Evolutionary conservation across 331 rosid species (phyloP), one percentile per base, ranked within the genome.

Genomic region (Telfairia occidentalis): DNA sequence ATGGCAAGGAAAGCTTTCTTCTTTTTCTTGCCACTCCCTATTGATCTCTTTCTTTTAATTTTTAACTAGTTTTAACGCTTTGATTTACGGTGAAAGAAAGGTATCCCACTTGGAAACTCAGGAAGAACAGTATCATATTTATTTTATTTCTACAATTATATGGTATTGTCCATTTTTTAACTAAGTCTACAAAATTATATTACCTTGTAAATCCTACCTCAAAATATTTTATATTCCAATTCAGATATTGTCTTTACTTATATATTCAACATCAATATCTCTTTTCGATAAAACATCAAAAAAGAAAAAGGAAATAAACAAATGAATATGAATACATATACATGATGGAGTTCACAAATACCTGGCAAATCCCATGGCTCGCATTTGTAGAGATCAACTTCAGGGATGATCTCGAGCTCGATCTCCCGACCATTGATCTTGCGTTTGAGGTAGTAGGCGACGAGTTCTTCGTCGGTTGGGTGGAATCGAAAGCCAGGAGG

Each of bases 331-430:
- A n/a, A n/a, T n/a, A n/a, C n/a, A n/a, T n/a, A n/a, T n/a, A 1
- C 3, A 30, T 11, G 8, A 26, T 34, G 1, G n/a, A 40, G 50
- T 52, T 2, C 46, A 24, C 1, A 0, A 67, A 5, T 82, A 92
- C 98, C 98, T 66, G 98, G 98, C 78, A 95, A 87, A 78, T 91
- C 97, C 98, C 98, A 95, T 5, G 98, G 98, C 77, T 95, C 98
- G 73, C 97, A 95, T 85, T 95, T 95, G 88, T 95, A 95, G 43
- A 95, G 96, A 87, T 95, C 98, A 69, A 95, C 97, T 79, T 95
- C 98, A 52, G 97, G 96, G 79, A 95, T 95, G 88, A 95, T 77
- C 84, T 95, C 98, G 50, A 95, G 76, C 72, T 95, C 97, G 64
- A 95, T 95, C 82, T 81, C 84, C 28, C 88, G 92, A 38, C 98